phyloP scores from a whole-genome alignment of 305 asterid genomes.

The Rubia balearica region DNA sequence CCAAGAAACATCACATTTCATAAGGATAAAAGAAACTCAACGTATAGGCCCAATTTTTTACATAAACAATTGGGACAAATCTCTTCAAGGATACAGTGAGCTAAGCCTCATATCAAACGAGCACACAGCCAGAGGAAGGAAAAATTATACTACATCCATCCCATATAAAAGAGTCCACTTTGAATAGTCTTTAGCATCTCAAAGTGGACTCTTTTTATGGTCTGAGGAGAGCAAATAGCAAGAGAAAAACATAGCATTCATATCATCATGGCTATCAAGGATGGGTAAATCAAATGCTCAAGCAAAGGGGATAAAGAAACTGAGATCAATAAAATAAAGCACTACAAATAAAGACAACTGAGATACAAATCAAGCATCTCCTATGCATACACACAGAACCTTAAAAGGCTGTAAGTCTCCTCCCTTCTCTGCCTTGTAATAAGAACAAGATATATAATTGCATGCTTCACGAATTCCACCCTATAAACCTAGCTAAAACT shows the following conservation, averaged over 20 bases:
- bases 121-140: too few relatives aligned
- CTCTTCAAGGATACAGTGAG: neutral
- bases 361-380: neutral
- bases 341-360: neutral
- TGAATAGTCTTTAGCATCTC: neutral
- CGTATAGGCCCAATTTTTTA: neutral
- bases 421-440: neutral
- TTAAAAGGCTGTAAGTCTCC: neutral
- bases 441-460: constrained; percentile 1
- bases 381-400: neutral
- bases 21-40: neutral
- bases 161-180: too few relatives aligned
- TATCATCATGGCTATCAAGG: neutral
- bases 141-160: too few relatives aligned
- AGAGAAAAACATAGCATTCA: neutral
- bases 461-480: neutral
- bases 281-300: neutral
- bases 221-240: neutral
- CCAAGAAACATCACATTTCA: neutral
- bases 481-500: constrained; percentile 1
- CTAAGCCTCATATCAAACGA: neutral
- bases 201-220: neutral
- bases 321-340: neutral
- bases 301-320: neutral
- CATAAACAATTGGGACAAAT: neutral